Conservation (phyloP, 1,284 basidiomycete genomes). For the Sparassis latifolia region DNA sequence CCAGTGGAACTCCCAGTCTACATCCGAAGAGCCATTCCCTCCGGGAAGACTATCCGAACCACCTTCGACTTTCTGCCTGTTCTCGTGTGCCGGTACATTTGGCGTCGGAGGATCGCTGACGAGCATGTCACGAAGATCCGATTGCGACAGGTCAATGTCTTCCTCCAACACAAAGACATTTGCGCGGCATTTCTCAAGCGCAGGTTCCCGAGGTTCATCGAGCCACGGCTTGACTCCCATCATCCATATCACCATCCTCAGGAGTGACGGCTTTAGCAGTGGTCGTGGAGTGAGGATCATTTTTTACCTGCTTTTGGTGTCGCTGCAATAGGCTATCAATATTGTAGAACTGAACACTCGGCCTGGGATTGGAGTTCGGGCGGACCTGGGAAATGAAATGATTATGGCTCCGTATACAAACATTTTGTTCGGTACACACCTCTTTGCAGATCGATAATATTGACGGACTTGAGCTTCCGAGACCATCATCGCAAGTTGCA, state of each 20-base stretch:
- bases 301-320: not conserved
- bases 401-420: not conserved
- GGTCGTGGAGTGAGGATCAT: not conserved
- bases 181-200: not conserved
- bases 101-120: too few relatives aligned
- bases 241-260: not conserved
- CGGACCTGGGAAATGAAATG: not conserved
- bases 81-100: too few relatives aligned
- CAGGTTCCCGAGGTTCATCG: not conserved
- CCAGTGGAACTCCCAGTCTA: too few relatives aligned
- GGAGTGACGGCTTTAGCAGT: not conserved
- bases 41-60: too few relatives aligned
- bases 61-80: too few relatives aligned
- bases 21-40: too few relatives aligned
- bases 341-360: not conserved
- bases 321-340: not conserved
- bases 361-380: not conserved
- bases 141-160: not conserved
- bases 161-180: not conserved
- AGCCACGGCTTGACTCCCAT: not conserved
- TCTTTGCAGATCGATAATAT: slow-evolving; percentile 1
- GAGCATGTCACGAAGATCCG: not conserved
- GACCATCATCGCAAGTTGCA: slow-evolving; percentile 21
- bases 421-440: not conserved
- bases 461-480: slow-evolving; percentile 23